Evolutionary conservation across 352 stramenopile genomes (phyloP), one percentile per base, ranked within the genome.

Genomic region (Globisporangium apiculatum): DNA sequence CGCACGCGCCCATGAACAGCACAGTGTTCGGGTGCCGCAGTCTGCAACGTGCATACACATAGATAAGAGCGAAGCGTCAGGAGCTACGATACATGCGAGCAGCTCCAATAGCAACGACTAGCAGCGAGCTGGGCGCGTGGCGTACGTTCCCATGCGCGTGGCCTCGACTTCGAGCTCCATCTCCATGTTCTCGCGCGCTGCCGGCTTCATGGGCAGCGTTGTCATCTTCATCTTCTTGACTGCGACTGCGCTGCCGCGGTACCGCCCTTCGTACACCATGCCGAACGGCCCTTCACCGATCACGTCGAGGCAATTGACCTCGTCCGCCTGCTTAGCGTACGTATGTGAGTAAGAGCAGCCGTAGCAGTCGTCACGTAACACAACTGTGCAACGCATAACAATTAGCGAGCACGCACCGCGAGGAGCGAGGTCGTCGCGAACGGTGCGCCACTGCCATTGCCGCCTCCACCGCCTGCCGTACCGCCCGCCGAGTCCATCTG

Each of bases 11-110:
- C 91, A 99, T 98, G 70, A 98, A 99, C 18, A 99, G 77, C 62
- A 98, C 97, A 31, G 98, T 98, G 74, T 99, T 99, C 3, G 97
- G 97, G 75, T 99, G 97, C n/a, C 96, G 77, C 64, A 99, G 83
- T 49, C 81, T 90, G 55, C 40, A 48, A 14, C 37, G 14, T 49
- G 17, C 11, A 41, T 36, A 48, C 6, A 48, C 15, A 50, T 6
- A 48, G 2, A 31, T 47, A 48, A 47, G 12, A 48, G 41, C 36
- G 36, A 47, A 37, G 9, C 18, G 17, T 47, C 42, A 47, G 48
- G 24, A 31, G 24, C 24, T 31, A 31, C 24, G 24, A 31, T 31
- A 31, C 24, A 31, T 31, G 24, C 24, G 24, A 31, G 24, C 24
- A 31, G 24, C 24, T 31, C 24, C 24, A 31, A 31, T 31, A 31